Base-by-base conservation (phyloP, 345 rosid genomes). In the Heritiera fomes region DNA sequence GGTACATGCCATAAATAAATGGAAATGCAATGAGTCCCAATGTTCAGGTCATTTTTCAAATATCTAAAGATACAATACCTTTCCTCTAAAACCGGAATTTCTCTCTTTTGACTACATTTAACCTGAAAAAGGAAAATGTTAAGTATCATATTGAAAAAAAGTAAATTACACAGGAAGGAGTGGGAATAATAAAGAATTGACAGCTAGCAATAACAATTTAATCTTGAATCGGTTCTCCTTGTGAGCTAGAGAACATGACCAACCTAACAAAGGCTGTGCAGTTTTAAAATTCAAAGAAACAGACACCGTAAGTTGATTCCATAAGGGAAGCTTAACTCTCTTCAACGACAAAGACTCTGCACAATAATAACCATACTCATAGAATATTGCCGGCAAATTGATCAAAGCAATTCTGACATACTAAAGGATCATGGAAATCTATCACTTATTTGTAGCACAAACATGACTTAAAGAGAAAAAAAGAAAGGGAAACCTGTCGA, bases 61-160 rank as follows among this genome's bases (percentile, higher is more conserved):
- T 67, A 17, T 46, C 49, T 77, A 7, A 47, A 20, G n/a, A 60
- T 62, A 49, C 63, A 79, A 79, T 89, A 93, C 98, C 95, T 77
- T 73, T 85, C 91, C 80, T 87, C 90, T 2, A 93, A 20, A 28
- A 88, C 65, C 62, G 87, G 76, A 82, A 88, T 68, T 49, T 88
- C 91, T 81, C 81, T 87, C 87, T 83, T 84, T 84, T 86, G 92
- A 83, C 86, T 50, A 43, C 94, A 90, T 1, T 70, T 80, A 73
- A 90, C 84, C 97, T 91, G 82, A 68, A 71, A 77, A 64, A 52
- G 74, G 30, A 34, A 76, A 30, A 70, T 71, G 45, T 45, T 15
- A 41, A 30, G 28, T 38, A 77, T 11, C 40, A n/a, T 46, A 69
- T 0, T 68, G 11, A 13, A 70, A 60, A 40, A 50, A 69, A 34